Percentiles rank a stretch among this genome's conserved stretches.
Evolutionary conservation across 164 flowering plant species (phyloP).

Genomic region (Tetrastigma voinierianum): DNA sequence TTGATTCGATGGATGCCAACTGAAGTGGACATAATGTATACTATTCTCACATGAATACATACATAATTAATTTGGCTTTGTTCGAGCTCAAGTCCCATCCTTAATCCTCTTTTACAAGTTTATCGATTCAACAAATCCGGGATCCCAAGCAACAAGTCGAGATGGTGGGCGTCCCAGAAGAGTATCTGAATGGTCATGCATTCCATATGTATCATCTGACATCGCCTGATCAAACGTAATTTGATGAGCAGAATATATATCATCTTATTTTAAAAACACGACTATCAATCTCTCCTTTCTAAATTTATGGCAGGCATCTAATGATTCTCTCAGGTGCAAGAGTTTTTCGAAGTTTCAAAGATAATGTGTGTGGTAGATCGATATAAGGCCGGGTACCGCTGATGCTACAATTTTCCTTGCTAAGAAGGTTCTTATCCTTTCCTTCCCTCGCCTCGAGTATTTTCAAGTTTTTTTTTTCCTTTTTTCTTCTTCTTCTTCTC

Average conservation of each 20-base stretch:
- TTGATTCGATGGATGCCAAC: background rate
- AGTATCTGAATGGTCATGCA: conserved; percentile 81
- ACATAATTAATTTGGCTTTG: background rate
- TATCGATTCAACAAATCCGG: conserved; percentile 65
- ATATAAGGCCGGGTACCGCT: conserved; percentile 89
- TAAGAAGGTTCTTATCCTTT: conserved; percentile 57
- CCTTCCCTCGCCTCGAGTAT: background rate
- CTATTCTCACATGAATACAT: background rate
- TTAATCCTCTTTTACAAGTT: background rate
- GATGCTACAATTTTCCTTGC: conserved; percentile 92
- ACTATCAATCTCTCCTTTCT: background rate
- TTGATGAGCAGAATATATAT: conserved; percentile 30
- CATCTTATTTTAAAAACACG: background rate
- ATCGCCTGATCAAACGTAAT: too few relatives aligned
- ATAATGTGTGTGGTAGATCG: conserved; percentile 95
- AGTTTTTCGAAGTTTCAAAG: conserved; percentile 94
- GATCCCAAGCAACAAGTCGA: conserved; percentile 74
- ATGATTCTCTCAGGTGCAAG: conserved; percentile 37
- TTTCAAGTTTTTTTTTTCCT: background rate
- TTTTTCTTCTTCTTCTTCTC: too few relatives aligned
- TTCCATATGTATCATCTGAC: conserved; percentile 89
- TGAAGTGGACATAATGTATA: too few relatives aligned
- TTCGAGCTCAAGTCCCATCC: background rate
- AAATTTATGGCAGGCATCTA: background rate
- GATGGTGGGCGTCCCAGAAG: conserved; percentile 95